A percentile compares a stretch with the other conserved stretches of the same genome.
Evolutionary conservation across 2,329 filamentous ascomycete species (phyloP).

Genomic region (Aspergillus chevalieri): DNA sequence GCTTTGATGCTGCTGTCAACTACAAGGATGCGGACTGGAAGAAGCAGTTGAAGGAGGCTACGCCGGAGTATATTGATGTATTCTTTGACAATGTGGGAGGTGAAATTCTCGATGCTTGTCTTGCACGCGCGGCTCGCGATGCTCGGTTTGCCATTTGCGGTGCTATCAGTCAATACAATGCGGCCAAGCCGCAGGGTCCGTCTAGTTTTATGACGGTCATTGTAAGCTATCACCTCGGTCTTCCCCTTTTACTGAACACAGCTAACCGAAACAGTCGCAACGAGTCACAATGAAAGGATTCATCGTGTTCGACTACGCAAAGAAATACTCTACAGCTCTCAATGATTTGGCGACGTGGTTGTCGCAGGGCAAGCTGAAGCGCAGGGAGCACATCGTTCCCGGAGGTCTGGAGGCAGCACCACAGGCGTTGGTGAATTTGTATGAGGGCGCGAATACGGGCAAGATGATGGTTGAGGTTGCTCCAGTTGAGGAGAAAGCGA

Average conservation of each 20-base stretch:
- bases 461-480: slow-evolving; percentile 49
- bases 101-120: slow-evolving; percentile 61
- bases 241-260: neutral
- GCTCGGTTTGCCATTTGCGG: slow-evolving; percentile 68
- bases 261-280: slow-evolving; percentile 22
- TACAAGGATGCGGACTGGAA: slow-evolving; percentile 62
- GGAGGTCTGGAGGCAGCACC: slow-evolving; percentile 63
- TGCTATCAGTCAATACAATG: slow-evolving; percentile 64
- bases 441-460: slow-evolving; percentile 64
- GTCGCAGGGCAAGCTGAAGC: slow-evolving; percentile 64
- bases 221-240: slow-evolving; percentile 22
- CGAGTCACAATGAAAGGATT: slow-evolving; percentile 59
- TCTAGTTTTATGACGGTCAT: slow-evolving; percentile 41
- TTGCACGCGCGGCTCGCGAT: slow-evolving; percentile 56
- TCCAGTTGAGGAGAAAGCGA: slow-evolving; percentile 36
- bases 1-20: slow-evolving; percentile 62
- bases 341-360: slow-evolving; percentile 62
- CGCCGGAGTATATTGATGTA: slow-evolving; percentile 57
- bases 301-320: slow-evolving; percentile 62
- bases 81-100: slow-evolving; percentile 72
- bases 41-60: slow-evolving; percentile 55
- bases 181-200: slow-evolving; percentile 49
- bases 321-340: slow-evolving; percentile 53
- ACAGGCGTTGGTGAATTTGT: slow-evolving; percentile 58
- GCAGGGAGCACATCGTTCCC: slow-evolving; percentile 63